phyloP scores from a whole-genome alignment of 1,284 basidiomycete genomes.

The Marasmius tenuissimus region DNA sequence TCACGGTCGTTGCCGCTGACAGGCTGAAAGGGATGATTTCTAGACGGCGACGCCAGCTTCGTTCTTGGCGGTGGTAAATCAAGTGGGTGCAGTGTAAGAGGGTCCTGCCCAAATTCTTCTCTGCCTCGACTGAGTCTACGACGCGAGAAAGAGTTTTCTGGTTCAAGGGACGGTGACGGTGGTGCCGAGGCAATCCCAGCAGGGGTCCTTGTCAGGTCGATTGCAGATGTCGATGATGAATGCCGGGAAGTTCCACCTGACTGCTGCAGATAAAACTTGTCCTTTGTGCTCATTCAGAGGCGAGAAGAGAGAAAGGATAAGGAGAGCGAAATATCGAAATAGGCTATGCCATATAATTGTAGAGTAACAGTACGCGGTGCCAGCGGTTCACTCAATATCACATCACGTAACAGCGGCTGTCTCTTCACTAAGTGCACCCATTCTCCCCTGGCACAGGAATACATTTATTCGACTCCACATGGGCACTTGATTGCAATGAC shows the following conservation, averaged over 20 bases:
- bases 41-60: constrained; percentile 16
- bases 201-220: constrained; percentile 50
- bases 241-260: not conserved
- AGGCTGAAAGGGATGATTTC: constrained; percentile 17
- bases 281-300: not conserved
- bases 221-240: constrained; percentile 51
- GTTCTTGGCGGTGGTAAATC: constrained; percentile 22
- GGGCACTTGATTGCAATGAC: too few species aligned
- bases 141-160: constrained; percentile 45
- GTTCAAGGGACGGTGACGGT: constrained; percentile 49
- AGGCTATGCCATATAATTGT: too few species aligned
- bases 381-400: too few species aligned
- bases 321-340: not conserved
- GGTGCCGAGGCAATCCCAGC: constrained; percentile 45
- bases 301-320: not conserved
- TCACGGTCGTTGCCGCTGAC: constrained; percentile 31
- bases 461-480: too few species aligned
- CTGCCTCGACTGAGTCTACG: constrained; percentile 59
- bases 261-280: not conserved
- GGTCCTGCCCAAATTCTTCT: constrained; percentile 42
- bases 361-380: too few species aligned
- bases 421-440: too few species aligned
- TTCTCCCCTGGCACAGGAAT: too few species aligned
- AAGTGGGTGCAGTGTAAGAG: constrained; percentile 30
- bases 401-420: too few species aligned